These are phyloP conservation scores for Russula lepida DNA, from an alignment of 768 basidiomycete species.

Conservation along the genomic window DNA sequence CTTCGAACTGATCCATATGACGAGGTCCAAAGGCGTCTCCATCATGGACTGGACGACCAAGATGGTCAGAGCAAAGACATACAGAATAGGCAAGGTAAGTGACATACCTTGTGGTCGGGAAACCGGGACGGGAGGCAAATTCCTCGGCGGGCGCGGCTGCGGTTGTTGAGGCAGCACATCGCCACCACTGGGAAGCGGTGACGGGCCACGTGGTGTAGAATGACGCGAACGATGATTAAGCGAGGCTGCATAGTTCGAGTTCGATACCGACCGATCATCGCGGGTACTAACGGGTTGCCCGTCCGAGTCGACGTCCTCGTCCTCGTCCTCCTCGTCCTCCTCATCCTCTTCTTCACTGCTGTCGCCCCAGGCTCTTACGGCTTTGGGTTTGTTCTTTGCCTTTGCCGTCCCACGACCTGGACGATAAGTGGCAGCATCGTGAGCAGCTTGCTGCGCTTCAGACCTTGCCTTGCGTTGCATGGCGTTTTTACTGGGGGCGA, in stretches of 20 bases:
- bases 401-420: constrained; percentile 53
- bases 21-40: constrained; percentile 33
- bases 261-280: constrained; percentile 18
- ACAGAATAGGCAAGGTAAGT: neutral
- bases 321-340: constrained; percentile 59
- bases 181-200: constrained; percentile 8
- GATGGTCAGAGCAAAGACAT: neutral
- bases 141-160: constrained; percentile 19
- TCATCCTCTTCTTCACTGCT: constrained; percentile 80
- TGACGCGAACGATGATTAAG: constrained; percentile 13
- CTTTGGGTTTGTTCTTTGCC: constrained; percentile 36
- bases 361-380: constrained; percentile 44
- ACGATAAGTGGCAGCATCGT: constrained; percentile 65
- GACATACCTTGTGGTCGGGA: constrained; percentile 13
- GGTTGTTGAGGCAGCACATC: constrained; percentile 4
- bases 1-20: constrained; percentile 50
- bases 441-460: constrained; percentile 76
- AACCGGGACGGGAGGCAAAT: constrained; percentile 22
- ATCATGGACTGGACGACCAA: constrained; percentile 31
- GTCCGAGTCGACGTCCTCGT: constrained; percentile 59
- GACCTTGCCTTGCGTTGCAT: constrained; percentile 77
- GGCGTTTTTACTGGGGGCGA: constrained; percentile 78
- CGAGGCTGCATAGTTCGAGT: constrained; percentile 16
- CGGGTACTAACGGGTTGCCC: constrained; percentile 29
- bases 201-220: constrained; percentile 14